phyloP scores from a whole-genome alignment of 2,329 filamentous ascomycete species.

The Exophiala calicioides region DNA sequence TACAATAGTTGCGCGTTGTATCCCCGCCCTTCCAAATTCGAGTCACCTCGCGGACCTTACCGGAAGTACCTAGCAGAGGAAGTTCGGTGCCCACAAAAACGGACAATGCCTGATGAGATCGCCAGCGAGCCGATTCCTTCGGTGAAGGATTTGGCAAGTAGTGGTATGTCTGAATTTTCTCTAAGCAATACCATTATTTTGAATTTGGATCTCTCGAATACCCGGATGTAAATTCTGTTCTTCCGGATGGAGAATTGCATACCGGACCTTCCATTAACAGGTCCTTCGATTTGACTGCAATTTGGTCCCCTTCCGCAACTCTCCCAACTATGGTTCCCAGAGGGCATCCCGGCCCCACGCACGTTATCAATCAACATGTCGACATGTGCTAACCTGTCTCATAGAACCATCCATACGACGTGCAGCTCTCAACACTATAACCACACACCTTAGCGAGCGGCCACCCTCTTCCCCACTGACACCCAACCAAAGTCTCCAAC shows the following conservation, averaged over 20 bases:
- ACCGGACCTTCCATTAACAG: no score
- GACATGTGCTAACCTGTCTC: constrained; percentile 3
- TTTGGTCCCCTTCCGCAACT: no score
- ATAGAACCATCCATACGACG: constrained; percentile 27
- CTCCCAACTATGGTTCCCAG: no score
- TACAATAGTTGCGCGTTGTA: not conserved
- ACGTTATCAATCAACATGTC: no score
- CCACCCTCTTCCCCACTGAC: constrained; percentile 19
- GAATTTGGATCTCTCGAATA: not conserved
- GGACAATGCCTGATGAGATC: constrained; percentile 15
- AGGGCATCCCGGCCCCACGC: no score
- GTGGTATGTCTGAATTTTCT: constrained; percentile 24
- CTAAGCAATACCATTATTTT: not conserved
- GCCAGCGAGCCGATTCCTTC: constrained; percentile 22
- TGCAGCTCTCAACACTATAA: constrained; percentile 22
- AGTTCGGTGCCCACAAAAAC: not conserved
- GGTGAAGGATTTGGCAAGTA: constrained; percentile 31
- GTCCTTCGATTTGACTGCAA: no score
- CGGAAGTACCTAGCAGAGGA: no score
- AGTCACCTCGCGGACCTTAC: no score
- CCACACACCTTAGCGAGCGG: constrained; percentile 22
- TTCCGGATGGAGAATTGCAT: no score
- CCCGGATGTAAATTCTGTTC: no score
- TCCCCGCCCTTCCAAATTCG: not conserved
- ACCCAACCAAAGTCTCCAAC: constrained; percentile 28